A percentile compares a stretch with the other conserved stretches of the same genome.
These are phyloP conservation scores for Hymenoscyphus albidus DNA, from an alignment of 2,329 filamentous ascomycete species.

Conservation along the genomic window DNA sequence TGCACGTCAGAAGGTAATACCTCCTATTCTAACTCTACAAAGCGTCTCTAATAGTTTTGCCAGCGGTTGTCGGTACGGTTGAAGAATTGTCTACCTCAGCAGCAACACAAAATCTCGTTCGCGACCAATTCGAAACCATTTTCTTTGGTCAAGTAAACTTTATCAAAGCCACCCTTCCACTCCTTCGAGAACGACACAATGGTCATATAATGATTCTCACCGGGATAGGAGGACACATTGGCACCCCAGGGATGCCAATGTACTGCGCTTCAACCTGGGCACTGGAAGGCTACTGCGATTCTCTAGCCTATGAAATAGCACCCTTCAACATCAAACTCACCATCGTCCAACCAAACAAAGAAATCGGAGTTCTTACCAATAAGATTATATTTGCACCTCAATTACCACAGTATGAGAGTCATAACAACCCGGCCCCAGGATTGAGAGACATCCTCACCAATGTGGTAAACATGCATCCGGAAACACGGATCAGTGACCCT, in stretches of 20 bases:
- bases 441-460: constrained; percentile 79
- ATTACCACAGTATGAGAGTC: constrained; percentile 64
- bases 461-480: constrained; percentile 72
- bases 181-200: constrained; percentile 72
- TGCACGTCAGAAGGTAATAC: constrained; percentile 76
- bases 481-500: constrained; percentile 44
- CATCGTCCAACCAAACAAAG: constrained; percentile 92
- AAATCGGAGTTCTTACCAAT: constrained; percentile 84
- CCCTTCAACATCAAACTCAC: constrained; percentile 97
- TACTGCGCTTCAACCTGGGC: constrained; percentile 94
- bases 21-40: not conserved
- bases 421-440: constrained; percentile 71
- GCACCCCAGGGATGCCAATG: constrained; percentile 85
- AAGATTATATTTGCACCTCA: constrained; percentile 79
- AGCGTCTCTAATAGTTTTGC: not conserved
- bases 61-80: constrained; percentile 82
- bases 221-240: constrained; percentile 86
- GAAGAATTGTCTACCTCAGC: constrained; percentile 78
- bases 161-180: constrained; percentile 81
- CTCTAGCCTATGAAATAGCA: constrained; percentile 90
- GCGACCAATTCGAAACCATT: constrained; percentile 89
- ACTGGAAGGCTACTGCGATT: constrained; percentile 92
- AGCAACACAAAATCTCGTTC: constrained; percentile 71
- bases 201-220: constrained; percentile 90
- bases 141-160: constrained; percentile 97